Evolutionary conservation across 306 rosid genomes (phyloP), one percentile per base, ranked within the genome.

Genomic region (Oxytropis ochrocephala): DNA sequence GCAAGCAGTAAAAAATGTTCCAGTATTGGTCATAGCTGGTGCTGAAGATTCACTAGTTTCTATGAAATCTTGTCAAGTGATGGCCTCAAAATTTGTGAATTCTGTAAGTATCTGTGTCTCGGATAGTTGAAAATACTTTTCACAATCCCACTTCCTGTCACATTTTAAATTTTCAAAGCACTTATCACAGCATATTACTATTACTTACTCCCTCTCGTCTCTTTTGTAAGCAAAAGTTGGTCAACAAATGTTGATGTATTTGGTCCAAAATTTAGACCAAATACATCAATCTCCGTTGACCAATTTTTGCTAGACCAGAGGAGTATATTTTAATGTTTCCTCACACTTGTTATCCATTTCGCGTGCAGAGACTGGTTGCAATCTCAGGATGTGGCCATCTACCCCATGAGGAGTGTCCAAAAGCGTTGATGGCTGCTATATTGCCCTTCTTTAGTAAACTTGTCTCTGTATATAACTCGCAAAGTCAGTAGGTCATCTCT

Each of bases 321-420:
- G n/a, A n/a, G n/a, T 29, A 9, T 10, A 29, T 51, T 29, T 70
- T 8, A 30, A 53, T 13, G 30, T 32, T 14, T 19, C 35, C 64
- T 64, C 5, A 76, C 70, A 43, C 55, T 24, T 66, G 6, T 42
- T 52, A 29, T 5, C 48, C 36, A 24, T 60, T 52, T 48, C 18
- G 48, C 29, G 2, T 75, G 86, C 97, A 95, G 99, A 85, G 97
- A 83, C 63, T 95, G 65, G 97, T 95, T 44, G 87, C 88, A 9
- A 87, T 95, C 75, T 95, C 99, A 1, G 97, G 97, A 58, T 95
- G 99, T 56, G 99, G 99, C n/a, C 99, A 95, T 83, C 89, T 95
- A 70, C 99, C 99, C 1, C 99, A 95, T 7, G 99, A 95, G 75
- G 99, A 95, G 82, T 95, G 99, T 80, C 99, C 99, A 3, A 91